Conservation (phyloP, 345 rosid species). For the Schrenkiella parvula region DNA sequence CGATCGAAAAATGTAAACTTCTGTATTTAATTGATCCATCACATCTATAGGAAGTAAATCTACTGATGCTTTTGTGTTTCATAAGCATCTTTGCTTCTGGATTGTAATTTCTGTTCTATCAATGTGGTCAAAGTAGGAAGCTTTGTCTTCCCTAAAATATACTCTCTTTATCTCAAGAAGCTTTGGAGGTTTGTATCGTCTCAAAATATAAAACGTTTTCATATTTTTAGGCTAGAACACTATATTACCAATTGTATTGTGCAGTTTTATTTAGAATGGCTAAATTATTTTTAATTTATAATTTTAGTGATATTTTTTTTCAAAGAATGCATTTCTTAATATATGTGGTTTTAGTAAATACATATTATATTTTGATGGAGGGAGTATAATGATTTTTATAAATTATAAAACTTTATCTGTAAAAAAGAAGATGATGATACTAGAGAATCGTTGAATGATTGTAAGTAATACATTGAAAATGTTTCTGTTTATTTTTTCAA, state of each 20-base stretch:
- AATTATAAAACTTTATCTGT: not conserved
- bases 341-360: too few species aligned
- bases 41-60: slow-evolving; percentile 20
- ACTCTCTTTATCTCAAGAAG: too few species aligned
- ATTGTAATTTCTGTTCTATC: not conserved
- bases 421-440: not conserved
- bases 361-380: too few species aligned
- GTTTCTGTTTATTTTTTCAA: not conserved
- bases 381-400: too few species aligned
- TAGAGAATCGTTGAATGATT: not conserved
- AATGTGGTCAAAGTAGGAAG: not conserved
- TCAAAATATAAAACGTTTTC: too few species aligned
- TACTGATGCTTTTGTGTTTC: not conserved
- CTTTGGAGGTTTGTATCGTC: too few species aligned
- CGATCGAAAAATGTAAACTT: not conserved
- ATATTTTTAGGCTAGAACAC: too few species aligned
- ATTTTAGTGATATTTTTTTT: too few species aligned
- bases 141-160: not conserved
- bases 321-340: too few species aligned
- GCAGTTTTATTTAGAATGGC: too few species aligned
- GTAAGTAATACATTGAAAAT: not conserved
- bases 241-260: too few species aligned
- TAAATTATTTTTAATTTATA: too few species aligned
- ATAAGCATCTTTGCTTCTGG: not conserved
- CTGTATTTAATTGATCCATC: slow-evolving; percentile 14